Percentiles rank a stretch among this genome's conserved stretches.
Evolutionary conservation across 805 yeast species (phyloP).

Genomic region (Candida verbasci): DNA sequence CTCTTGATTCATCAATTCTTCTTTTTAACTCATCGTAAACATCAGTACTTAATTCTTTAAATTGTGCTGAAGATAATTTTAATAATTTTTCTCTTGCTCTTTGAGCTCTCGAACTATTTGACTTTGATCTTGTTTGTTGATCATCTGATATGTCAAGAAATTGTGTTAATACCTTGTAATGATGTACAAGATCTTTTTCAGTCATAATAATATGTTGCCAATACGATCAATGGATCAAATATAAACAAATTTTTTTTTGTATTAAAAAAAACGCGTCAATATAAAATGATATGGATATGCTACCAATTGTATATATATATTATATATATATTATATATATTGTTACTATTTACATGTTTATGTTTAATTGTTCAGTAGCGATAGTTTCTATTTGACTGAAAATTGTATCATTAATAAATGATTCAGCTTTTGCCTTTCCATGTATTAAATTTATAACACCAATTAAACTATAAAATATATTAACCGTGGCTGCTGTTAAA

Average conservation of each 20-base stretch:
- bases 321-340: too few relatives aligned
- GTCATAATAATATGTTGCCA: constrained; percentile 19
- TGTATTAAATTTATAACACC: constrained; percentile 65
- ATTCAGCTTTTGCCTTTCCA: constrained; percentile 56
- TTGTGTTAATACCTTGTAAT: constrained; percentile 47
- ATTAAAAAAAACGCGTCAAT: background rate
- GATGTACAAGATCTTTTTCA: constrained; percentile 36
- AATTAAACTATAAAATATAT: constrained; percentile 53
- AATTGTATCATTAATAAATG: constrained; percentile 52
- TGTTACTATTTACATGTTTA: too few relatives aligned
- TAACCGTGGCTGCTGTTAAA: constrained; percentile 32
- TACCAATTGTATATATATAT: too few relatives aligned
- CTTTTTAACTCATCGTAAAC: constrained; percentile 90
- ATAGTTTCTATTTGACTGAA: constrained; percentile 19
- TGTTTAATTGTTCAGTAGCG: too few relatives aligned
- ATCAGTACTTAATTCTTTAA: constrained; percentile 86
- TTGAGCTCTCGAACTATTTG: constrained; percentile 57
- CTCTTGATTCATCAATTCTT: constrained; percentile 57
- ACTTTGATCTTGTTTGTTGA: constrained; percentile 28
- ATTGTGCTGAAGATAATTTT: constrained; percentile 77
- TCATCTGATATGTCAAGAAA: constrained; percentile 50
- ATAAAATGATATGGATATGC: background rate
- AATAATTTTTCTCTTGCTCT: constrained; percentile 83
- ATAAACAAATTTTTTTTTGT: too few relatives aligned
- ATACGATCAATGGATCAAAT: too few relatives aligned